These are phyloP conservation scores for Beta vulgaris DNA, from an alignment of 148 eudicot genomes.

Conservation along the genomic window DNA sequence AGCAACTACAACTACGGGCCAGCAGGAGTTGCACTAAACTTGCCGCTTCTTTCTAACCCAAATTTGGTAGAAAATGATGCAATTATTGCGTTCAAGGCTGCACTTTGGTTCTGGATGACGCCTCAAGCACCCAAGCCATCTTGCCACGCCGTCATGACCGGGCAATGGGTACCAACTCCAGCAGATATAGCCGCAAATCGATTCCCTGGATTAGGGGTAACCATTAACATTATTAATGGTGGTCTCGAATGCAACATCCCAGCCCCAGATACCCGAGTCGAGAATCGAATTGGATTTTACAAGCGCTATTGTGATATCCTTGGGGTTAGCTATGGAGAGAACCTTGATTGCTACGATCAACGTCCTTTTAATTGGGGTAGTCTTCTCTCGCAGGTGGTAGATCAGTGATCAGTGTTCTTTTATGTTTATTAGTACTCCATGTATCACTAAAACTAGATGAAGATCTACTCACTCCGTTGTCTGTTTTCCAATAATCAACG, in stretches of 20 bases:
- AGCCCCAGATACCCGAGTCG: conserved; percentile 20
- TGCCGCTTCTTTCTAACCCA: conserved; percentile 12
- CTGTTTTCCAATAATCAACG: too few relatives aligned
- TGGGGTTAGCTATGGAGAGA: conserved; percentile 28
- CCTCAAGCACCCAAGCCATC: conserved; percentile 43
- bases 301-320: conserved; percentile 31
- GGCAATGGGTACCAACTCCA: conserved; percentile 28
- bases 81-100: conserved; percentile 12
- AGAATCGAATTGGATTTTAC: conserved; percentile 35
- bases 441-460: too few relatives aligned
- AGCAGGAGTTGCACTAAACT: conserved; percentile 8
- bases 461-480: too few relatives aligned
- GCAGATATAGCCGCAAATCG: conserved; percentile 26
- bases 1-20: conserved; percentile 39
- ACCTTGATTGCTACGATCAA: conserved; percentile 36
- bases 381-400: not conserved
- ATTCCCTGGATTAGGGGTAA: conserved; percentile 30
- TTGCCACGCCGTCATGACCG: conserved; percentile 36
- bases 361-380: conserved; percentile 16
- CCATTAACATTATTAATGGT: conserved; percentile 40
- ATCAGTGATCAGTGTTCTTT: too few relatives aligned
- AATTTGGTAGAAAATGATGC: conserved; percentile 9
- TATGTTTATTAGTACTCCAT: too few relatives aligned
- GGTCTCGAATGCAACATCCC: conserved; percentile 36
- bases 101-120: conserved; percentile 45